Conservation (phyloP, 495 filamentous ascomycete species). For the Daldinia vernicosa region DNA sequence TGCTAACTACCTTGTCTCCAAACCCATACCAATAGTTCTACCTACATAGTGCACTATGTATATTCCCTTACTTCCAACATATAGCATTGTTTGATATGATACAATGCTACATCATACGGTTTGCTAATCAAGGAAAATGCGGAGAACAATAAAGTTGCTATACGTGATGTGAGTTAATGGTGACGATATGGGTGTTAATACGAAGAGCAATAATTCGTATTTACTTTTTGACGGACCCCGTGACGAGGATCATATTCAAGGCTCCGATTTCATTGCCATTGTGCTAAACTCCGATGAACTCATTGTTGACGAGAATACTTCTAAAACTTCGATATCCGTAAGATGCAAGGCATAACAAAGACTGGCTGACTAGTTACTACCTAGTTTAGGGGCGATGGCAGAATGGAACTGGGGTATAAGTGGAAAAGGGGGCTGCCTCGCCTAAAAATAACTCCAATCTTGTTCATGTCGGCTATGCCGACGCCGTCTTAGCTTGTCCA, state of each 20-base stretch:
- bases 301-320: not conserved
- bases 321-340: not conserved
- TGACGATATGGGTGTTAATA: not conserved
- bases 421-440: not conserved
- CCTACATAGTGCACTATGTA: no score
- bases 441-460: conserved; percentile 29
- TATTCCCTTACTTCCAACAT: conserved; percentile 2
- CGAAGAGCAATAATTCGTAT: not conserved
- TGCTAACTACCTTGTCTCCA: conserved; percentile 2
- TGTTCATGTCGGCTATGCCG: conserved; percentile 18
- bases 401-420: not conserved
- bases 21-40: conserved; percentile 12
- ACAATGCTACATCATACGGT: conserved; percentile 3
- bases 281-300: not conserved
- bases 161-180: not conserved
- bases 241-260: not conserved
- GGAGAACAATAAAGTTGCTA: not conserved
- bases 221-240: not conserved
- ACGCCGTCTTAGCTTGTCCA: not conserved
- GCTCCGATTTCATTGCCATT: not conserved
- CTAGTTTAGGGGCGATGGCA: conserved; percentile 11
- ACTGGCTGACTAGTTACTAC: not conserved
- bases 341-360: not conserved
- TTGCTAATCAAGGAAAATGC: not conserved
- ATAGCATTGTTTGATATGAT: conserved; percentile 1